These are phyloP conservation scores for Mytilinidion resinicola DNA, from an alignment of 495 filamentous ascomycete genomes.

Conservation along the genomic window DNA sequence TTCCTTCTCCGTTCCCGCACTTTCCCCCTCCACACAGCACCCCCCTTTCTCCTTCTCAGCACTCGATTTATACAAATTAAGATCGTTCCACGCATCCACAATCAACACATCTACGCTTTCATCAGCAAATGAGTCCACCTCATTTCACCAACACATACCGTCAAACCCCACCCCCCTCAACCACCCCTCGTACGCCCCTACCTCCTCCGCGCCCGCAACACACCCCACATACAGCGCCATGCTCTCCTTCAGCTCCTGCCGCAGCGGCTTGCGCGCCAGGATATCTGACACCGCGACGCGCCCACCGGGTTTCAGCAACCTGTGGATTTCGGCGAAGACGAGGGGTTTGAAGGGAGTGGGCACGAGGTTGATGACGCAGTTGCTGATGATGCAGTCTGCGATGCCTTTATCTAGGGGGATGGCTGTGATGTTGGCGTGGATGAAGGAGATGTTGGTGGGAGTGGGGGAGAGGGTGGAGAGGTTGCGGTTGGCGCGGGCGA, in stretches of 20 bases:
- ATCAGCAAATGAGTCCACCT: conserved; percentile 4
- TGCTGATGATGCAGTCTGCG: conserved; percentile 57
- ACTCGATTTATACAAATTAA: conserved; percentile 52
- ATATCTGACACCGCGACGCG: conserved; percentile 62
- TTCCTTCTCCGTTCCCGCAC: neutral
- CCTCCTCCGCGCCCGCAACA: conserved; percentile 51
- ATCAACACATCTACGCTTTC: conserved; percentile 44
- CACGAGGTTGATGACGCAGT: conserved; percentile 63
- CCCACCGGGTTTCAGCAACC: conserved; percentile 56
- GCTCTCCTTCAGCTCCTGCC: conserved; percentile 43
- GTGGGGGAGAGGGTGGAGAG: conserved; percentile 24
- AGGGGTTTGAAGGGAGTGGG: conserved; percentile 49
- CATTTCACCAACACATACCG: conserved; percentile 33
- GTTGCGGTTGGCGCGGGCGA: conserved; percentile 45
- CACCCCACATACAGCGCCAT: conserved; percentile 55
- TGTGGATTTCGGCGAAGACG: conserved; percentile 56
- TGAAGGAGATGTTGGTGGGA: conserved; percentile 45
- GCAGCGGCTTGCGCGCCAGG: conserved; percentile 48
- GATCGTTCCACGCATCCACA: conserved; percentile 47
- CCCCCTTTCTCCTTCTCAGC: conserved; percentile 1
- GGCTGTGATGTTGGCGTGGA: conserved; percentile 49
- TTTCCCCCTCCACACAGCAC: neutral
- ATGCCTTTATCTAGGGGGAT: conserved; percentile 36
- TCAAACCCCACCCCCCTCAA: conserved; percentile 49
- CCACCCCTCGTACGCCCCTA: conserved; percentile 51